Evolutionary conservation across 192 early-diverging fungal genomes (phyloP), one percentile per base, ranked within the genome.

Genomic region (Spinellus fusiger): DNA sequence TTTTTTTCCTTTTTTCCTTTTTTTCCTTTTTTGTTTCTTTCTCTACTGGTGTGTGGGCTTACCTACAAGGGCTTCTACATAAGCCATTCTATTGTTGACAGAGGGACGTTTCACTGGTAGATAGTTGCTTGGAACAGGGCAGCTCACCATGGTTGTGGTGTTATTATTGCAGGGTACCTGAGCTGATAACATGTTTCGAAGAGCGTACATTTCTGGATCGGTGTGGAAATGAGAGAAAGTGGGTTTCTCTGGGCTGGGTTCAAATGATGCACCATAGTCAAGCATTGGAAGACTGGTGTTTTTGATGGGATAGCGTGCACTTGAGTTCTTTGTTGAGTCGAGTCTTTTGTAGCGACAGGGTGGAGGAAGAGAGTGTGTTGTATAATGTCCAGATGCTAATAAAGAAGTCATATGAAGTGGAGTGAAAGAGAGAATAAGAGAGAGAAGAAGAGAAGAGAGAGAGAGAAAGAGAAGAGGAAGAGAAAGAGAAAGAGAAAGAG

Each of bases 41-140:
- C n/a, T n/a, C n/a, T n/a, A n/a, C n/a, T n/a, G n/a, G n/a, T n/a
- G n/a, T 20, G 50, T 28, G 13, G 23, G 20, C 56, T 59, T 59
- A 66, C 64, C 64, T 29, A 66, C 67, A 53, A 69, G 67, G 37
- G 61, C 61, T 33, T 69, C 67, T 44, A 69, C 67, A 59, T 69
- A 69, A 8, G 61, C 55, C 29, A 69, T 16, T 22, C 63, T 22
- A 28, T 56, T 61, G 8, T 31, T 37, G 4, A 38, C 46, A 32
- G 40, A 47, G 25, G 25, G 44, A 29, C 37, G 56, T 15, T 59
- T 34, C 27, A 37, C 27, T 26, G 35, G 27, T 31, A 33, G 3
- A 31, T 59, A 16, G 13, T 3, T 47, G 25, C 29, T 34, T 15
- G 20, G 15, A 18, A 59, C 5, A 4, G 38, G 37, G 35, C 22